A percentile compares a stretch with the other conserved stretches of the same genome.
phyloP scores from a whole-genome alignment of 306 rosid species.

The Cicer bijugum region DNA sequence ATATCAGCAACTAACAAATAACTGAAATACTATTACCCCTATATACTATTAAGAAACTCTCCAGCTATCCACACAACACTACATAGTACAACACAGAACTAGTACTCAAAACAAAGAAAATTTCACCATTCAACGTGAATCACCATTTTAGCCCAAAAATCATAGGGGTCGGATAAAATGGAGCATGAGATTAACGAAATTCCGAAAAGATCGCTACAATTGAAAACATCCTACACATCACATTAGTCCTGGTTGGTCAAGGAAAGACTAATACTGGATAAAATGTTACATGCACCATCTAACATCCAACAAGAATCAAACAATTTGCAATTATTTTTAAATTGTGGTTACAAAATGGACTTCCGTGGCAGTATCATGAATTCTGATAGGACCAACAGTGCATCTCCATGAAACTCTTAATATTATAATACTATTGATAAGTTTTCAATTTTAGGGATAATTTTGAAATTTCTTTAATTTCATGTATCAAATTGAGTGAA shows the following conservation, averaged over 20 bases:
- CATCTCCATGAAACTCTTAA: not conserved
- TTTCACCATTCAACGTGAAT: not conserved
- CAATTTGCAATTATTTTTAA: too few species aligned
- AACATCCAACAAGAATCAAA: too few species aligned
- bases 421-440: not conserved
- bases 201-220: not conserved
- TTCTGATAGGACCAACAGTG: too few species aligned
- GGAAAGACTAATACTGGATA: not conserved
- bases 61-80: conserved; percentile 5
- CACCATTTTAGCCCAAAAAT: not conserved
- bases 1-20: conserved; percentile 20
- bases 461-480: not conserved
- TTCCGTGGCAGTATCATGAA: too few species aligned
- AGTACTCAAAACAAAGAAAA: not conserved
- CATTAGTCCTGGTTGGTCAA: not conserved
- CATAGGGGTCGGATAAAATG: not conserved
- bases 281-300: too few species aligned
- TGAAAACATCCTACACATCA: not conserved
- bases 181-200: not conserved
- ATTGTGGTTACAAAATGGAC: too few species aligned
- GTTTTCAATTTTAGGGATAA: not conserved
- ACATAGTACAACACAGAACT: not conserved
- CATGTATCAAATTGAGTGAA: not conserved
- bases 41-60: conserved; percentile 17
- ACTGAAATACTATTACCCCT: not conserved